Percentiles rank a stretch among this genome's conserved stretches.
These are phyloP conservation scores for Chaetoceros tenuissimus DNA, from an alignment of 108 stramenopile species.

Conservation along the genomic window DNA sequence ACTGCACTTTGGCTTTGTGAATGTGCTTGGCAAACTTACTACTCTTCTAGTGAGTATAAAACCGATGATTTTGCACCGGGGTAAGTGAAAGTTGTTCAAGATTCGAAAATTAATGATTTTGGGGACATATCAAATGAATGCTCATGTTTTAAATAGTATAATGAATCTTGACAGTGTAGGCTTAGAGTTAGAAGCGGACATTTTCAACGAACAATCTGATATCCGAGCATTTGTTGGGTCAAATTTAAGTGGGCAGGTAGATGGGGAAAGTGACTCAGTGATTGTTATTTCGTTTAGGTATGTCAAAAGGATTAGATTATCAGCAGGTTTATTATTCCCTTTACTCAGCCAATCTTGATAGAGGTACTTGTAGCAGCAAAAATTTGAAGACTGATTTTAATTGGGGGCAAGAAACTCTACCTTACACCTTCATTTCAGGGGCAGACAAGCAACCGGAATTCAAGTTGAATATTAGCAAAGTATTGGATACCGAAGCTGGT, in stretches of 20 bases:
- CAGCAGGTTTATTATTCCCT: too few species aligned
- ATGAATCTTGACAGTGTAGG: slow-evolving; percentile 73
- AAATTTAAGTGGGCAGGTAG: slow-evolving; percentile 50
- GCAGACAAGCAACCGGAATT: background rate
- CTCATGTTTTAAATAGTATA: slow-evolving; percentile 25
- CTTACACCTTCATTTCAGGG: slow-evolving; percentile 49
- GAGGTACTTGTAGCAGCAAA: slow-evolving; percentile 66
- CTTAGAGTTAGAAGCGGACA: slow-evolving; percentile 52
- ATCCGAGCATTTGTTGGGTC: slow-evolving; percentile 66
- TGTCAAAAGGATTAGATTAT: too few species aligned
- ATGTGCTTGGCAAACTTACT: slow-evolving; percentile 88
- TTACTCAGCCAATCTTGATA: too few species aligned
- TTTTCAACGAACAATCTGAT: slow-evolving; percentile 63
- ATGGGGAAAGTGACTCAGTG: slow-evolving; percentile 80
- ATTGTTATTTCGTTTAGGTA: slow-evolving; percentile 86
- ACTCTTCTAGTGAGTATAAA: slow-evolving; percentile 47
- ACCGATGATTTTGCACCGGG: slow-evolving; percentile 32
- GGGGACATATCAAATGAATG: background rate
- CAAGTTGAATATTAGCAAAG: background rate
- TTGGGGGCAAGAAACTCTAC: slow-evolving; percentile 59
- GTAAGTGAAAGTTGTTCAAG: background rate
- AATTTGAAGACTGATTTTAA: slow-evolving; percentile 79
- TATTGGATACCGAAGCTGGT: background rate
- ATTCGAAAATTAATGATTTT: background rate
- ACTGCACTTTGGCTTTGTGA: slow-evolving; percentile 81